Evolutionary conservation across 2,329 filamentous ascomycete species (phyloP), one percentile per base, ranked within the genome.

Genomic region (Botrytis fragariae): DNA sequence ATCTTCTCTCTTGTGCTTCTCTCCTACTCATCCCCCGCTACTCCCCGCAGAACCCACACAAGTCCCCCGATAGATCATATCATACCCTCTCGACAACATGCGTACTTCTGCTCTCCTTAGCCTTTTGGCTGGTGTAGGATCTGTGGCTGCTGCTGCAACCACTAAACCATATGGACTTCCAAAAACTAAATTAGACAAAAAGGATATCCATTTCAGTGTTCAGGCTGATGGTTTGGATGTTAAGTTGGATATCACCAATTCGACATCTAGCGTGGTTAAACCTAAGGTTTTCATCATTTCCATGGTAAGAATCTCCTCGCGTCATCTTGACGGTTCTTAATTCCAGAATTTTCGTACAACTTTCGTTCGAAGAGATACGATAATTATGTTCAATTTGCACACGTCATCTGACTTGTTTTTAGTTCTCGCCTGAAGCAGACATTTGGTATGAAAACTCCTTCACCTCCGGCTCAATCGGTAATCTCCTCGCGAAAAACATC

Each of bases 241-340:
- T 7, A 62, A 59, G 25, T 51, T 71, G 69, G 69, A 71, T 51
- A 22, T 71, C 10, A 48, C 32, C 18, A 42, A 71, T 42, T 10
- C 67, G n/a, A 69, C 51, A n/a, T n/a, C 67, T 57, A 69, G 42
- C 39, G 69, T 65, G 45, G 45, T 72, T 7, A 72, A 72, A 35
- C 89, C 89, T 16, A 91, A 90, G 76, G 84, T 91, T 65, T 85
- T 91, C 79, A 88, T 91, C 73, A 84, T 91, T 74, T 88, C 86
- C 75, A 88, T 91, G 87, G 90, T 90, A 78, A 70, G 82, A 75
- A 12, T 14, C 32, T 3, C 29, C 16, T n/a, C 9, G 14, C 54
- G 16, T n/a, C 29, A n/a, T 67, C 29, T 5, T 45, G 35, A 48
- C n/a, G 14, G 5, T 20, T n/a, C 37, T 25, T 35, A 45, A n/a